These are phyloP conservation scores for Yamadazyma takamatsuzukensis DNA, from an alignment of 805 yeast genomes.

Conservation along the genomic window DNA sequence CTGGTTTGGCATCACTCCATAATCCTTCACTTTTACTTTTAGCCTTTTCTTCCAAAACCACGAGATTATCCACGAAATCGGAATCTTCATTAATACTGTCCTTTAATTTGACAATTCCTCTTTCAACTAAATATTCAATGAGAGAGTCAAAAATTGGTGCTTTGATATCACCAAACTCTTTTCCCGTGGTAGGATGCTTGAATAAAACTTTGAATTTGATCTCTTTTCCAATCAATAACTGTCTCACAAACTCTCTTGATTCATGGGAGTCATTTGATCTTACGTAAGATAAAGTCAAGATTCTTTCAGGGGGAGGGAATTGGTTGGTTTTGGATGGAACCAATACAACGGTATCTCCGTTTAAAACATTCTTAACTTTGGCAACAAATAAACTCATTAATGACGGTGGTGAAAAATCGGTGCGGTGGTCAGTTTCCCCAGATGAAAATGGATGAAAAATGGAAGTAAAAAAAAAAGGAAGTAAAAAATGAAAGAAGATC, in stretches of 20 bases:
- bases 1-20: slow-evolving; percentile 37
- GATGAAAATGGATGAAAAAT: not conserved
- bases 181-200: slow-evolving; percentile 45
- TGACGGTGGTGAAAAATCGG: not conserved
- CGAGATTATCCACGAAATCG: slow-evolving; percentile 36
- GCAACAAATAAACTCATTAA: slow-evolving; percentile 42
- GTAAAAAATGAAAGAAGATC: not conserved
- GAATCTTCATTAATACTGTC: slow-evolving; percentile 44
- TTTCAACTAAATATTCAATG: slow-evolving; percentile 49
- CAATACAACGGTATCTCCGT: slow-evolving; percentile 68
- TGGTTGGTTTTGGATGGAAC: slow-evolving; percentile 45
- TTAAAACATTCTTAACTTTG: slow-evolving; percentile 64
- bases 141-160: slow-evolving; percentile 62
- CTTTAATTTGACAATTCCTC: slow-evolving; percentile 62
- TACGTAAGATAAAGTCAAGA: slow-evolving; percentile 61
- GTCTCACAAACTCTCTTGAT: slow-evolving; percentile 60
- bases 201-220: slow-evolving; percentile 57
- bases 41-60: slow-evolving; percentile 48
- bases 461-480: not conserved
- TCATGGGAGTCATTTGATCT: slow-evolving; percentile 58
- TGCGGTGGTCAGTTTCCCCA: not conserved
- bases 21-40: slow-evolving; percentile 48
- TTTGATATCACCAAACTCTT: slow-evolving; percentile 70
- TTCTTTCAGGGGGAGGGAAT: slow-evolving; percentile 51
- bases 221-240: slow-evolving; percentile 60